Percentiles rank a stretch among this genome's conserved stretches.
Evolutionary conservation across 2,329 filamentous ascomycete species (phyloP).

Genomic region (Aspergillus transmontanensis): DNA sequence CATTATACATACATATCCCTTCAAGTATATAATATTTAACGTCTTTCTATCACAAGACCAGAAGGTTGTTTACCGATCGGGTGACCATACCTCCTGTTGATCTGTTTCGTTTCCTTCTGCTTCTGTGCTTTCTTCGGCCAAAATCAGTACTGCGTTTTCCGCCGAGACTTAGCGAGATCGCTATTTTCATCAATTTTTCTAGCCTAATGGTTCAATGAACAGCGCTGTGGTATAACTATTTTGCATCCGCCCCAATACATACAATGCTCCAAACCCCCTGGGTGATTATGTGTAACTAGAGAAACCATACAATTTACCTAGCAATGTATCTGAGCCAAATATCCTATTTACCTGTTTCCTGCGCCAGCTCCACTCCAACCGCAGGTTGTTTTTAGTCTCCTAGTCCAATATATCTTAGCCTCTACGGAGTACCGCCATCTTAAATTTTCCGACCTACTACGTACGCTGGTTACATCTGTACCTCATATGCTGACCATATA

Average conservation of each 20-base stretch:
- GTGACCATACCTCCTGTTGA: too few species aligned
- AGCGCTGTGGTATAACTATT: too few species aligned
- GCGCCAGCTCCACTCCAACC: not conserved
- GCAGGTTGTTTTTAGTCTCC: not conserved
- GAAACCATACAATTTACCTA: not conserved
- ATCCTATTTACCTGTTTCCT: not conserved
- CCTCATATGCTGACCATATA: not conserved
- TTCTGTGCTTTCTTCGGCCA: not conserved
- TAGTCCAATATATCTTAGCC: not conserved
- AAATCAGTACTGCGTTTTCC: not conserved
- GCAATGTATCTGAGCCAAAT: not conserved
- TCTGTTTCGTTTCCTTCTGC: not conserved
- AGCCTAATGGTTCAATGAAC: too few species aligned
- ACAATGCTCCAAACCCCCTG: not conserved
- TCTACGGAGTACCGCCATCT: not conserved
- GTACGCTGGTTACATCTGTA: not conserved
- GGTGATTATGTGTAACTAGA: not conserved
- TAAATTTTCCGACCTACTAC: not conserved
- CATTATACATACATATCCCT: not conserved
- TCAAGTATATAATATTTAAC: not conserved
- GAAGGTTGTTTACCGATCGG: not conserved
- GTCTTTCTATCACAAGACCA: not conserved
- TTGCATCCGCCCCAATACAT: not conserved
- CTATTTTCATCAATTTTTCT: too few species aligned
- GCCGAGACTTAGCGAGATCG: too few species aligned